Evolutionary conservation across 2,329 filamentous ascomycete species (phyloP).

Genomic region (Aspergillus aculeatinus): DNA sequence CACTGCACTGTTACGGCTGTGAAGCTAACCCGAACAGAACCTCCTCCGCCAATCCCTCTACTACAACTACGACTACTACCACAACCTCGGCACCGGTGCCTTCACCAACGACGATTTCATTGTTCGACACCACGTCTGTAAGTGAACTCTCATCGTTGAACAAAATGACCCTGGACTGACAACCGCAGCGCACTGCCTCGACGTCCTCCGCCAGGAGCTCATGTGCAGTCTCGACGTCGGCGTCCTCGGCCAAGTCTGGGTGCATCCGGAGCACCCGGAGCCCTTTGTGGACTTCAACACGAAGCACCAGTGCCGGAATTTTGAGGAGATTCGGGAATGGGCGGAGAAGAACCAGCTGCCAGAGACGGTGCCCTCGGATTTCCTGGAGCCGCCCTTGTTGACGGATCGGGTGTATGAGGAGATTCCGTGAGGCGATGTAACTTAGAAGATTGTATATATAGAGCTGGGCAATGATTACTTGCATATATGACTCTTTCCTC

Average conservation of each 20-base stretch:
- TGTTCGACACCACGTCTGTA: slow-evolving; percentile 58
- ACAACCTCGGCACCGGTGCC: slow-evolving; percentile 48
- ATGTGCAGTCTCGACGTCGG: slow-evolving; percentile 64
- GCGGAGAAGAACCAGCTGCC: slow-evolving; percentile 54
- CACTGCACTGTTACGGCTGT: not conserved
- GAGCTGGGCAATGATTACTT: no score
- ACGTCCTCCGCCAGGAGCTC: slow-evolving; percentile 61
- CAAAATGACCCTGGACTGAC: not conserved
- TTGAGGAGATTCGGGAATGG: slow-evolving; percentile 55
- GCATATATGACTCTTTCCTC: no score
- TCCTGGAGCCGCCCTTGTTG: slow-evolving; percentile 40
- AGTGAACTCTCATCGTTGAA: slow-evolving; percentile 27
- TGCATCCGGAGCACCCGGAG: slow-evolving; percentile 43
- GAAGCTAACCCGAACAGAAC: slow-evolving; percentile 43
- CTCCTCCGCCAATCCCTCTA: slow-evolving; percentile 58
- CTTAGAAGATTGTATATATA: not conserved
- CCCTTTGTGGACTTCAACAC: slow-evolving; percentile 65
- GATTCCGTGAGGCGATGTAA: slow-evolving; percentile 20
- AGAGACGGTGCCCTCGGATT: slow-evolving; percentile 43
- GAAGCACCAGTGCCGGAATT: slow-evolving; percentile 59
- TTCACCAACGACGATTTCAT: slow-evolving; percentile 59
- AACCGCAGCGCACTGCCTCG: slow-evolving; percentile 56
- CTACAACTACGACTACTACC: slow-evolving; percentile 62
- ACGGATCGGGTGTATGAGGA: slow-evolving; percentile 23
- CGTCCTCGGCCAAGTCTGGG: slow-evolving; percentile 63